A percentile compares a stretch with the other conserved stretches of the same genome.
phyloP scores from a whole-genome alignment of 2,329 filamentous ascomycete species.

The Monilinia laxa region DNA sequence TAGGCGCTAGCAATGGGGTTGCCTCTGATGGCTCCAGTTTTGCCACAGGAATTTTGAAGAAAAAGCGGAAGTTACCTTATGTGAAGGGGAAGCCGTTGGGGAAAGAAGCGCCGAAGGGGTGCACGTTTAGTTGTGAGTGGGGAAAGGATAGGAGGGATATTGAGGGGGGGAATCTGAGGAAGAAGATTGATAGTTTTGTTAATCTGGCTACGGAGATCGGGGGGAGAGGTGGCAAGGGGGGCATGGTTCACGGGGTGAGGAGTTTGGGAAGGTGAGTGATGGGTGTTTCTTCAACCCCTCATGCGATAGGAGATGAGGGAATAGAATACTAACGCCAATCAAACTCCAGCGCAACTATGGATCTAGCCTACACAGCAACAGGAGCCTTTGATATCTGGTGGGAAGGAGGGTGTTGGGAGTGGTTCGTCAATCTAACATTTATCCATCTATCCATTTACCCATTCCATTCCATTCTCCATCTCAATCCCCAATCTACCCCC shows the following conservation, averaged over 20 bases:
- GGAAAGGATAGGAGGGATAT: conserved; percentile 71
- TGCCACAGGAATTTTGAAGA: conserved; percentile 15
- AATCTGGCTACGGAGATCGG: conserved; percentile 70
- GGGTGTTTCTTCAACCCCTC: background rate
- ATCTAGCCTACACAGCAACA: conserved; percentile 73
- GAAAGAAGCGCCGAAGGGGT: conserved; percentile 62
- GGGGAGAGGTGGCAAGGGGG: conserved; percentile 63
- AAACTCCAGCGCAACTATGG: conserved; percentile 61
- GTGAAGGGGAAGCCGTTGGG: conserved; percentile 63
- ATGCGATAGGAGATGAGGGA: too few species aligned
- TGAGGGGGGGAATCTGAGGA: conserved; percentile 64
- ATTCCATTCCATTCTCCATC: too few species aligned
- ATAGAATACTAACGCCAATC: background rate
- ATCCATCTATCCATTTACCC: background rate
- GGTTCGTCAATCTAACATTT: conserved; percentile 47
- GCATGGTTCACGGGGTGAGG: conserved; percentile 76
- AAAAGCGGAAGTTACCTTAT: conserved; percentile 64
- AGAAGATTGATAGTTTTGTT: conserved; percentile 72
- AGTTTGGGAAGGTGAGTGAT: conserved; percentile 59
- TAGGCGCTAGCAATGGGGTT: background rate
- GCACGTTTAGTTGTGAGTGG: conserved; percentile 76
- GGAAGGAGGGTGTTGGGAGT: conserved; percentile 81
- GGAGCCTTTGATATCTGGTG: conserved; percentile 79
- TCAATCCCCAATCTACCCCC: too few species aligned
- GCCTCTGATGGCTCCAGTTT: background rate